These are phyloP conservation scores for Scopulariopsis brevicaulis DNA, from an alignment of 2,329 filamentous ascomycete species.

Conservation along the genomic window DNA sequence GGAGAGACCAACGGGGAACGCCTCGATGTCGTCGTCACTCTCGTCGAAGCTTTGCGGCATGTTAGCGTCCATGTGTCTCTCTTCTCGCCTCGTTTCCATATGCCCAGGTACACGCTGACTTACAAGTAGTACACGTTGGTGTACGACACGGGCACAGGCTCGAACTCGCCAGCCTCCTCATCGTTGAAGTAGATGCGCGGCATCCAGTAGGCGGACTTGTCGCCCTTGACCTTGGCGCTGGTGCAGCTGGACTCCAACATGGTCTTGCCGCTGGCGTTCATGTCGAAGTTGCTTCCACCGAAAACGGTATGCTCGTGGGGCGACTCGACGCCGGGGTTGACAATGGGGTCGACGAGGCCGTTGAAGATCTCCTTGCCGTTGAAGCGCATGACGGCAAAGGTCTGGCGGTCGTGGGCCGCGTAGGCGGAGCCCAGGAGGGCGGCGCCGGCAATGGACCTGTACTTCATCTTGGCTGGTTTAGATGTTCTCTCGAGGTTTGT, in stretches of 20 bases:
- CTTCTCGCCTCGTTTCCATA: not conserved
- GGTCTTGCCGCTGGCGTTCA: constrained; percentile 47
- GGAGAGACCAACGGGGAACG: constrained; percentile 60
- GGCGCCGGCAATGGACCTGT: constrained; percentile 15
- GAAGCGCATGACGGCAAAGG: constrained; percentile 62
- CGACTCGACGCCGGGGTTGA: constrained; percentile 46
- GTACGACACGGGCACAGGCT: constrained; percentile 58
- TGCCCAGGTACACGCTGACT: not conserved
- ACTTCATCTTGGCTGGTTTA: constrained; percentile 1
- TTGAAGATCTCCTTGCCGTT: constrained; percentile 52
- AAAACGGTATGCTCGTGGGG: constrained; percentile 60
- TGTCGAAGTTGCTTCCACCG: constrained; percentile 57
- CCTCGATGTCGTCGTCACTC: constrained; percentile 52
- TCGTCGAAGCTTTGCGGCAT: constrained; percentile 32
- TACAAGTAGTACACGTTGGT: constrained; percentile 66
- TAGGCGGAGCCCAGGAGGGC: constrained; percentile 24
- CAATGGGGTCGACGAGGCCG: constrained; percentile 56
- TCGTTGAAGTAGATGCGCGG: constrained; percentile 59
- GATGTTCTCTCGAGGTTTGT: no score
- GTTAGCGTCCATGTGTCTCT: not conserved
- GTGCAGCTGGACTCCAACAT: constrained; percentile 55
- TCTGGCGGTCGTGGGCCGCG: constrained; percentile 33
- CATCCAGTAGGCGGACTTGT: constrained; percentile 70
- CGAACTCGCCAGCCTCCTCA: constrained; percentile 48
- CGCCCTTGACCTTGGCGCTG: constrained; percentile 55